Percentiles rank a stretch among this genome's conserved stretches.
phyloP scores from a whole-genome alignment of 768 basidiomycete genomes.

The Leccinum imitatum region DNA sequence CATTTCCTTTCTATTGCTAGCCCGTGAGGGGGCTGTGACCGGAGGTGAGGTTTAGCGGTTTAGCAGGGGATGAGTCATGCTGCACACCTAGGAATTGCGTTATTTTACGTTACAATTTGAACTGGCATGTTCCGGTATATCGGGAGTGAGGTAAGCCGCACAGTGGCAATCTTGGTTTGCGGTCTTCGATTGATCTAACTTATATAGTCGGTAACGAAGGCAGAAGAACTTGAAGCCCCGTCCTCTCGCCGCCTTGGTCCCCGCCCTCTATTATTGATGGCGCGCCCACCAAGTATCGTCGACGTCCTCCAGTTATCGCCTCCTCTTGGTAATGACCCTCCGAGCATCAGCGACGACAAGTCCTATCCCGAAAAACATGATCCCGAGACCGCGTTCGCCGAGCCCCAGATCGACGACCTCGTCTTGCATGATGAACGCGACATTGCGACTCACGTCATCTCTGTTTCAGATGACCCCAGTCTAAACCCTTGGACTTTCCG shows the following conservation, averaged over 20 bases:
- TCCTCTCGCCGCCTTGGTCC: background rate
- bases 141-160: background rate
- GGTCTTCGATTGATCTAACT: too few species aligned
- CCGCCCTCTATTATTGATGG: slow-evolving; percentile 9
- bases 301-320: slow-evolving; percentile 3
- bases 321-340: background rate
- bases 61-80: too few species aligned
- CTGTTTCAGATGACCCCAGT: slow-evolving; percentile 31
- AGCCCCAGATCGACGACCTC: slow-evolving; percentile 12
- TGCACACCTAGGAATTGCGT: background rate
- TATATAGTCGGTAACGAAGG: slow-evolving; percentile 2
- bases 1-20: background rate
- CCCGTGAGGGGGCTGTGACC: background rate
- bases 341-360: slow-evolving; percentile 21
- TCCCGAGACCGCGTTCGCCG: slow-evolving; percentile 27
- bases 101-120: background rate
- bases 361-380: slow-evolving; percentile 34
- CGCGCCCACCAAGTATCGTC: background rate
- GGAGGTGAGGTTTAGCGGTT: background rate
- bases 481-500: slow-evolving; percentile 40
- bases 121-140: background rate
- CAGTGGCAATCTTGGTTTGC: background rate
- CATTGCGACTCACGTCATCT: slow-evolving; percentile 48
- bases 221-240: background rate
- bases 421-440: slow-evolving; percentile 45